These are phyloP conservation scores for Tuber magnatum DNA, from an alignment of 495 filamentous ascomycete genomes.

Conservation along the genomic window DNA sequence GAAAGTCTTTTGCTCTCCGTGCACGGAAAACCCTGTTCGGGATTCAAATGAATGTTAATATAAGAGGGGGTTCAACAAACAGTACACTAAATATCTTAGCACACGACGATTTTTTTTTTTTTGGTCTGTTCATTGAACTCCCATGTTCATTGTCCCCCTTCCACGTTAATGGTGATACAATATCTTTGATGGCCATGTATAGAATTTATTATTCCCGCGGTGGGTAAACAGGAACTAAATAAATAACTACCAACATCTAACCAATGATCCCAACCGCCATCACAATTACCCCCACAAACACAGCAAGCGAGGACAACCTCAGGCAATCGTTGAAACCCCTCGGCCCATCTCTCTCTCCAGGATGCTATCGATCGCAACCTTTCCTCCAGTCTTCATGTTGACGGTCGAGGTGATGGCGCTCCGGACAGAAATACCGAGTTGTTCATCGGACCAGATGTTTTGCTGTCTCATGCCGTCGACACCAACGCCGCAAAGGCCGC, in stretches of 20 bases:
- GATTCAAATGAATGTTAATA: too few relatives aligned
- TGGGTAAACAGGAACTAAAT: neutral
- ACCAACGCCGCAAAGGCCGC: constrained; percentile 90
- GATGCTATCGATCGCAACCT: constrained; percentile 40
- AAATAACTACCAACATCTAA: neutral
- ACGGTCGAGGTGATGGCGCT: constrained; percentile 35
- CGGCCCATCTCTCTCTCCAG: constrained; percentile 44
- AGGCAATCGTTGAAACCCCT: constrained; percentile 45
- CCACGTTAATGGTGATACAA: too few relatives aligned
- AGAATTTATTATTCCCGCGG: neutral
- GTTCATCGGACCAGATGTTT: constrained; percentile 78
- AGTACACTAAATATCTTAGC: too few relatives aligned
- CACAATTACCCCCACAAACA: neutral
- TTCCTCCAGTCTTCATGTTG: constrained; percentile 49
- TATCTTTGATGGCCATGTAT: neutral
- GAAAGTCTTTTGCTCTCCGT: neutral
- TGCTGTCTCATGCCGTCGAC: constrained; percentile 55
- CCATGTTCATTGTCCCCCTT: too few relatives aligned
- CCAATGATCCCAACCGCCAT: neutral
- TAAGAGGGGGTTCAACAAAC: too few relatives aligned
- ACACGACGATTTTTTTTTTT: too few relatives aligned
- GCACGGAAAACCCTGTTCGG: neutral
- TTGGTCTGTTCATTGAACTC: too few relatives aligned
- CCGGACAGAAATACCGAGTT: constrained; percentile 61
- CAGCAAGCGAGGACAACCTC: constrained; percentile 15